Percentiles rank a stretch among this genome's conserved stretches.
Evolutionary conservation across 768 basidiomycete species (phyloP).

Genomic region (Crucibulum laeve): DNA sequence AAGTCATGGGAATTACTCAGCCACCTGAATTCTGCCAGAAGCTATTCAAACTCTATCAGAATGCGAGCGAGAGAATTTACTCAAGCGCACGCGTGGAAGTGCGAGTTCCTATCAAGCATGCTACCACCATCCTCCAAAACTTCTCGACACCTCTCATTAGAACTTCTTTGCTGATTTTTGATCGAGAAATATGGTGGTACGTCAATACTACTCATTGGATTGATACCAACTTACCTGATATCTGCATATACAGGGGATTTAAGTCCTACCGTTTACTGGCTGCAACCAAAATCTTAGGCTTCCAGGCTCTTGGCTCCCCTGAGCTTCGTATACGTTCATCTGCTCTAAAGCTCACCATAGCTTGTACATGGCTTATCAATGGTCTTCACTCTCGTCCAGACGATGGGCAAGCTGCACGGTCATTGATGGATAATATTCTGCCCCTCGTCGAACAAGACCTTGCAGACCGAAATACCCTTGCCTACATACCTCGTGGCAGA

Average conservation of each 20-base stretch:
- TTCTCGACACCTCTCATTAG: not conserved
- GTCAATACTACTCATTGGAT: not conserved
- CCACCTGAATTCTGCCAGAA: constrained; percentile 3
- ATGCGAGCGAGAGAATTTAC: constrained; percentile 8
- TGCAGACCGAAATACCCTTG: constrained; percentile 10
- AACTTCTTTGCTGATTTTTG: constrained; percentile 9
- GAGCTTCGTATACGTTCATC: not conserved
- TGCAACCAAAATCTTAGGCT: not conserved
- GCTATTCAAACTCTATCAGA: constrained; percentile 15
- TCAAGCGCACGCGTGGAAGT: constrained; percentile 23
- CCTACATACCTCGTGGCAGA: constrained; percentile 5
- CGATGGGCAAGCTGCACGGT: constrained; percentile 10
- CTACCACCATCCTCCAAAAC: constrained; percentile 2
- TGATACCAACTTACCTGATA: not conserved
- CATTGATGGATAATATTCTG: constrained; percentile 15
- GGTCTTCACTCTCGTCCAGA: constrained; percentile 21
- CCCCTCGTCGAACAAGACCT: constrained; percentile 10
- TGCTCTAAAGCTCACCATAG: constrained; percentile 18
- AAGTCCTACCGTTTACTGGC: not conserved
- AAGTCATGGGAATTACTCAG: constrained; percentile 10
- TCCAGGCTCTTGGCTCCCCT: not conserved
- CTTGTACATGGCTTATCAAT: constrained; percentile 17
- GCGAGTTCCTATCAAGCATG: constrained; percentile 15
- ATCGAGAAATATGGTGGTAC: constrained; percentile 12
- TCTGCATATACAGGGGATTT: constrained; percentile 1